Evolutionary conservation across 2,329 filamentous ascomycete genomes (phyloP), one percentile per base, ranked within the genome.

Genomic region (Fusarium sp.): DNA sequence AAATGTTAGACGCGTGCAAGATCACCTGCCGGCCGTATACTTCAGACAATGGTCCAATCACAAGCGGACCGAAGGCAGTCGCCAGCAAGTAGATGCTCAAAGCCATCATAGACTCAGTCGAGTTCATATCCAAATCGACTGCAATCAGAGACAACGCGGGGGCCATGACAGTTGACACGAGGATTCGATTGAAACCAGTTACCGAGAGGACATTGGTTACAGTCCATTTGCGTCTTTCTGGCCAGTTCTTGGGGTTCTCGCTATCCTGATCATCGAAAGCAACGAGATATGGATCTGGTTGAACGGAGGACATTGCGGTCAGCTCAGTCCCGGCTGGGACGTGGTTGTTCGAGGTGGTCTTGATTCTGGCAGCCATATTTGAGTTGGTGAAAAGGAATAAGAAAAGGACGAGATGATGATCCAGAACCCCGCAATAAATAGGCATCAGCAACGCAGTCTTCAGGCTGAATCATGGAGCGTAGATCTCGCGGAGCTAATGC

Each of bases 141-240:
- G 86, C 84, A 52, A 92, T 88, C 2, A 83, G 76, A 1, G 82
- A 72, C 30, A 92, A 73, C 0, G 86, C 86, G 0, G 86, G 86
- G 0, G 87, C 87, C 80, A 88, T 86, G 76, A 89, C 88, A 0
- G 86, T 87, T 4, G 86, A 87, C 0, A 87, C 85, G 71, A 89
- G 83, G 67, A 88, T 87, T 11, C 85, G 85, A 52, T 86, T 87
- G 72, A 89, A 88, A 9, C 86, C 86, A 0, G 85, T 86, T 4
- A 84, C 84, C 0, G 87, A 88, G 1, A 88, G 81, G 4, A 87
- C 83, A 57, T 85, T 77, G 4, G 87, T 89, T 2, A 86, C 85
- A 0, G 82, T 81, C 87, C 87, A 89, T 77, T 88, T 89, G 3
- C 79, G 80, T 2, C 79, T 68, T 0, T 65, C 76, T 0, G 82